Evolutionary conservation across 371 early-diverging fungal genomes (phyloP).

Genomic region (Fennellomyces sp.): DNA sequence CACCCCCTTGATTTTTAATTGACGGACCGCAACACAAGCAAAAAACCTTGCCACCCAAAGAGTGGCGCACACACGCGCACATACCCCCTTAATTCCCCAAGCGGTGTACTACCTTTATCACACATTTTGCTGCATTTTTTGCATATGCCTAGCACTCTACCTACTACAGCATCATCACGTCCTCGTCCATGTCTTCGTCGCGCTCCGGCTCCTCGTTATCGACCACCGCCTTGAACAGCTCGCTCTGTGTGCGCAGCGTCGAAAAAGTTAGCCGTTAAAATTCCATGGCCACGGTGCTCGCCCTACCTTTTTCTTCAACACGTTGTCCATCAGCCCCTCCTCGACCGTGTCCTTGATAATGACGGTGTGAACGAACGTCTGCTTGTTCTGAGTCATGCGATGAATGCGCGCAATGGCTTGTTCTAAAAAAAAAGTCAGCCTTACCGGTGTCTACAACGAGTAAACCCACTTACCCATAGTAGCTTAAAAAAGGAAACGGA

Average conservation of each 20-base stretch:
- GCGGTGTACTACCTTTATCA: too few relatives aligned
- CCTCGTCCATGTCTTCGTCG: background rate
- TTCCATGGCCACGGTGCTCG: too few relatives aligned
- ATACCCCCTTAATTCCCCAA: too few relatives aligned
- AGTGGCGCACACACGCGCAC: too few relatives aligned
- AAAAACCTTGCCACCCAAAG: too few relatives aligned
- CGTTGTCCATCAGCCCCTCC: constrained; percentile 41
- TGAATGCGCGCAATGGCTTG: constrained; percentile 51
- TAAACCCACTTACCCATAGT: constrained; percentile 42
- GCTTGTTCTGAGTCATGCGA: constrained; percentile 45
- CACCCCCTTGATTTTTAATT: too few relatives aligned
- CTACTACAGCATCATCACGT: background rate
- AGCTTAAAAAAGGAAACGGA: constrained; percentile 17
- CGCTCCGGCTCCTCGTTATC: background rate
- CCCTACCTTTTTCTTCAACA: constrained; percentile 39
- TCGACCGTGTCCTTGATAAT: constrained; percentile 47
- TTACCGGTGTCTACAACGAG: background rate
- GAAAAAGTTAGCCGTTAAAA: too few relatives aligned
- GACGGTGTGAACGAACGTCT: constrained; percentile 42
- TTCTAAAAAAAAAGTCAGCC: constrained; percentile 25
- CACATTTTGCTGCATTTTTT: too few relatives aligned
- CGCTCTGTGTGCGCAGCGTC: background rate
- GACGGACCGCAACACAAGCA: too few relatives aligned
- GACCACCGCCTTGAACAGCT: constrained; percentile 6
- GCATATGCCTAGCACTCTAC: too few relatives aligned